A percentile compares a stretch with the other conserved stretches of the same genome.
Conservation (phyloP, 2,329 filamentous ascomycete species). For the Botrytis pseudocinerea region DNA sequence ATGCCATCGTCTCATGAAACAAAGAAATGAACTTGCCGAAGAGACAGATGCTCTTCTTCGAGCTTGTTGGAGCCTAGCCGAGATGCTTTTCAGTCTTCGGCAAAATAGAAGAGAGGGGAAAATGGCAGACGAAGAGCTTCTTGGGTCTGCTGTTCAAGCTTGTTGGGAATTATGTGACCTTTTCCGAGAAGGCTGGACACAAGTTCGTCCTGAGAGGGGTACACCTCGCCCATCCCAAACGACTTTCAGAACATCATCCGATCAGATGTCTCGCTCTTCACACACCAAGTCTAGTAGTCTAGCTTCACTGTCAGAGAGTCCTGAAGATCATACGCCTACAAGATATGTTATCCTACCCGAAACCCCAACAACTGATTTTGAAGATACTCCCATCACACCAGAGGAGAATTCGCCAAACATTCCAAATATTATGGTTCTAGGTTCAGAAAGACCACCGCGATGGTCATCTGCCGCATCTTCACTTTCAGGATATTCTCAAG, state of each 20-base stretch:
- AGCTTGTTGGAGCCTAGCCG: conserved; percentile 86
- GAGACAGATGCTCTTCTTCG: conserved; percentile 82
- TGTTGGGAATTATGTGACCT: conserved; percentile 95
- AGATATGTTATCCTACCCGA: conserved; percentile 56
- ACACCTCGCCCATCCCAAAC: conserved; percentile 81
- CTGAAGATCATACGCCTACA: conserved; percentile 39
- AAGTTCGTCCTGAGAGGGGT: conserved; percentile 79
- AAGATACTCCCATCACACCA: conserved; percentile 82
- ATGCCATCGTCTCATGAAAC: conserved; percentile 95
- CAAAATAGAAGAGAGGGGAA: conserved; percentile 77
- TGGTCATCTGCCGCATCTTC: conserved; percentile 73
- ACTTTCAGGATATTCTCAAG: conserved; percentile 76
- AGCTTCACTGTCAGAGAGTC: conserved; percentile 51
- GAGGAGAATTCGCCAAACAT: conserved; percentile 73
- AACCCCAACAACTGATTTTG: conserved; percentile 92
- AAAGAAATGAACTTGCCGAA: conserved; percentile 72
- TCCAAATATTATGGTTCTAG: conserved; percentile 86
- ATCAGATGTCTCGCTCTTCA: conserved; percentile 36
- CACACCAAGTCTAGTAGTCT: conserved; percentile 45
- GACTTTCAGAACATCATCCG: conserved; percentile 52
- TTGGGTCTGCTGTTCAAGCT: conserved; percentile 85
- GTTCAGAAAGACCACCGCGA: conserved; percentile 66
- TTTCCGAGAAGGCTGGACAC: conserved; percentile 89
- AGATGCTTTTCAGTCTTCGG: conserved; percentile 88
- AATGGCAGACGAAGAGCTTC: conserved; percentile 74